Evolutionary conservation across 108 stramenopile species (phyloP), one percentile per base, ranked within the genome.

Genomic region (Skeletonema marinoi): DNA sequence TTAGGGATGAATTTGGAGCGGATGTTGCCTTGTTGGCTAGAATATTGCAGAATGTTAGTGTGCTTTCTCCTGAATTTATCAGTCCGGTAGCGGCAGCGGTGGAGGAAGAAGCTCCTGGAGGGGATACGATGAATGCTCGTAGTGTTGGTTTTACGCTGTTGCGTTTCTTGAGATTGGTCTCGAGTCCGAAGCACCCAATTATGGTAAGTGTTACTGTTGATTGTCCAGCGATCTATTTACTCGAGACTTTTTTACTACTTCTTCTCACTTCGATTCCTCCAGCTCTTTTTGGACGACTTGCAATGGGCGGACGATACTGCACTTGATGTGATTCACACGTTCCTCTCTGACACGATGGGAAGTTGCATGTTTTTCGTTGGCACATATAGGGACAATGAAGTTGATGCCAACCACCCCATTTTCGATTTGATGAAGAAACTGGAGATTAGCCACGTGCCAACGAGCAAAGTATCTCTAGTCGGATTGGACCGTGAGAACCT

Each of bases 221-320:
- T 48, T 14, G 4, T 4, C 46, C 14, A 48, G 4, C 0, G 0
- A 48, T 48, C n/a, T n/a, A 3, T n/a, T 48, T 0, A 48, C 46
- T 16, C 16, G 12, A 48, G n/a, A n/a, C n/a, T 16, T 36, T 36
- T 5, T 36, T 36, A 41, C 16, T 3, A 4, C 2, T 48, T 4
- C 4, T 14, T 14, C n/a, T 48, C 4, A n/a, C 46, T n/a, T n/a
- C 46, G 13, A 48, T 48, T n/a, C n/a, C 0, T 48, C 46, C 46
- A 48, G 46, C 64, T 81, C 21, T 75, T 81, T 32, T 39, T 81
- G n/a, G 80, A 83, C 39, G 82, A 83, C 68, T 46, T 83, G 4
- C 60, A 62, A 36, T 62, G 60, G 60, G 60, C 60, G 0, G 60
- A 32, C 4, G 60, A 11, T 1, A 10, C n/a, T 4, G 35, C 60